Percentiles rank a stretch among this genome's conserved stretches.
Evolutionary conservation across 257 asterid species (phyloP).

Genomic region (Nicotiana attenuata): DNA sequence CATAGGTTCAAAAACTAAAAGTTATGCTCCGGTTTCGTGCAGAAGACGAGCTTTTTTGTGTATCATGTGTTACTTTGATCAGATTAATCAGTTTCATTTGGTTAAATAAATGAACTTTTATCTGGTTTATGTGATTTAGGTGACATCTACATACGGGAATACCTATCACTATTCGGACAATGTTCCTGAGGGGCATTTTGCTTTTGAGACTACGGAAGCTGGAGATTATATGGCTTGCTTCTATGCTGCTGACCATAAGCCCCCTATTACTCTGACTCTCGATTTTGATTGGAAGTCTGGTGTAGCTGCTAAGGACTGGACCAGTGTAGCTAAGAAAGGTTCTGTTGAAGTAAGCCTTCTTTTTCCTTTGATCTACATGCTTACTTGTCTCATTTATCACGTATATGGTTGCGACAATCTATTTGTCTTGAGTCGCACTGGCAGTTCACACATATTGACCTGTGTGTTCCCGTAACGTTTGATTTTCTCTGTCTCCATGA

Average conservation of each 20-base stretch:
- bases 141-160: constrained; percentile 74
- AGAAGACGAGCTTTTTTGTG: background rate
- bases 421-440: background rate
- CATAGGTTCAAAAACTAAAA: background rate
- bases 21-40: background rate
- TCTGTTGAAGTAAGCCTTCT: constrained; percentile 67
- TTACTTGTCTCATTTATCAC: background rate
- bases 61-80: background rate
- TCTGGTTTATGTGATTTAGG: constrained; percentile 34
- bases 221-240: constrained; percentile 94
- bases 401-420: background rate
- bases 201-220: constrained; percentile 67
- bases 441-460: background rate
- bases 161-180: constrained; percentile 70
- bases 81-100: background rate
- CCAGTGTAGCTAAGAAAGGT: constrained; percentile 82
- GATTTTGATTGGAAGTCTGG: constrained; percentile 95
- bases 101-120: background rate
- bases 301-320: constrained; percentile 89
- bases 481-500: background rate
- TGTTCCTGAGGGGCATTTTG: constrained; percentile 73
- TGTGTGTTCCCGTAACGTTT: background rate
- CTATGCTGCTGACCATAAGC: constrained; percentile 61
- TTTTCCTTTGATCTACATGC: background rate
- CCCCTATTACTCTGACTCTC: constrained; percentile 49